phyloP scores from a whole-genome alignment of 2,329 filamentous ascomycete genomes.

The Hymenoscyphus infarciens region DNA sequence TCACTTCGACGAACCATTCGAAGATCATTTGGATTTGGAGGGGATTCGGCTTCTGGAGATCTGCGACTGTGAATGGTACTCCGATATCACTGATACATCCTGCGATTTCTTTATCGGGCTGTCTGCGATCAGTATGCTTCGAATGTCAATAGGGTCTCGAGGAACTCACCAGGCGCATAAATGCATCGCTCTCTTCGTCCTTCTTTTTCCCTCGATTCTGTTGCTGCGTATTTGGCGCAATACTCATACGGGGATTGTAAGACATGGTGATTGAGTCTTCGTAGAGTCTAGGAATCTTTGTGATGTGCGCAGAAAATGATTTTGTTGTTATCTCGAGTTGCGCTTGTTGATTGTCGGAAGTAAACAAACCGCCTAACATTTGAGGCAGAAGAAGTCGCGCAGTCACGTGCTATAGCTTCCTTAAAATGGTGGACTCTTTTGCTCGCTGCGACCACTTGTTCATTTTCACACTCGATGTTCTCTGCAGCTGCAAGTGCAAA shows the following conservation, averaged over 20 bases:
- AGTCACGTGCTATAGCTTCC: background rate
- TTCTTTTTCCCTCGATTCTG: conserved; percentile 48
- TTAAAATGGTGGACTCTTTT: too few relatives aligned
- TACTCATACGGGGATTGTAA: conserved; percentile 50
- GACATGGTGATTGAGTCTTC: conserved; percentile 38
- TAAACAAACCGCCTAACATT: background rate
- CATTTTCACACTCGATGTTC: too few relatives aligned
- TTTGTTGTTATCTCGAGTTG: conserved; percentile 10
- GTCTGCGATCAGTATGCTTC: conserved; percentile 11
- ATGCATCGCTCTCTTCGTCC: conserved; percentile 54
- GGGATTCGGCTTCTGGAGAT: conserved; percentile 90
- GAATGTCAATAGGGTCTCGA: background rate
- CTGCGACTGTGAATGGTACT: conserved; percentile 78
- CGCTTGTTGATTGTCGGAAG: conserved; percentile 3
- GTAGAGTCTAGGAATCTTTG: conserved; percentile 5
- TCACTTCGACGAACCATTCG: conserved; percentile 92
- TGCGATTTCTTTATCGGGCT: conserved; percentile 74
- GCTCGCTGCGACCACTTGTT: too few relatives aligned
- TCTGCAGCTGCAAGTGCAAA: too few relatives aligned
- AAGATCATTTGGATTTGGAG: conserved; percentile 96
- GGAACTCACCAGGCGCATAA: conserved; percentile 52
- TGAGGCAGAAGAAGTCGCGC: background rate
- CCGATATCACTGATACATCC: conserved; percentile 97
- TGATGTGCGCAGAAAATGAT: conserved; percentile 5
- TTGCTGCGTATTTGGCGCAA: conserved; percentile 46